Base-by-base conservation (phyloP, 2,329 filamentous ascomycete species). In the Diaporthe velutina region DNA sequence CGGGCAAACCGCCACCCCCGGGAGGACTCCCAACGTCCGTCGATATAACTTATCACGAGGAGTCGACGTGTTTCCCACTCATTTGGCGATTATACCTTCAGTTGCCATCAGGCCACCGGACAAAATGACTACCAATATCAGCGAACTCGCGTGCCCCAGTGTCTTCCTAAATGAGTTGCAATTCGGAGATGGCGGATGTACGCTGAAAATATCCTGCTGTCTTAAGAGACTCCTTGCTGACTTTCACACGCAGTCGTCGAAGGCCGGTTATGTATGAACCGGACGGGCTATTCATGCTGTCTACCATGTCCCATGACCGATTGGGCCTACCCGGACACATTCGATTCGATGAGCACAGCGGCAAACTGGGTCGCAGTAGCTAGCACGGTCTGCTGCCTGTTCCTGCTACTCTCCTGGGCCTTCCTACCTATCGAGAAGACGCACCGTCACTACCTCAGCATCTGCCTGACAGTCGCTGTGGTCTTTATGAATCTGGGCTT, bases 401-500 rank as follows among this genome's bases (percentile, higher is more conserved):
- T 97, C 80, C 86, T 98, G 73, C 86, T 98, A 22, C 70, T 94
- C 8, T 97, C 95, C 8, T 98, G 95, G 88, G 86, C 91, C 4
- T 88, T 93, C 19, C 87, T 99, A 30, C 96, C 97, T 0, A 91
- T 95, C 33, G 95, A 98, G 79, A 96, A 95, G 86, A 98, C 97
- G 9, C 92, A 95, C 80, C 92, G 96, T 71, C 97, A 99, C 83
- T 98, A 98, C 81, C 87, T 99, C 50, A 98, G 94, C 81, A 93
- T 98, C 77, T 97, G 95, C 82, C 87, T 98, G 70, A 93, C 94
- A 7, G 83, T 94, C 58, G 94, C 91, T 6, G 91, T 96, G 54
- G 85, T 93, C 55, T 87, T 96, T 74, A 94, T 98, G 89, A 94
- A 94, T 82, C 88, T 98, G 78, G 95, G 95, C 40, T 98, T 98